Base-by-base conservation (phyloP, 345 rosid genomes). In the Eucalyptus regnans region DNA sequence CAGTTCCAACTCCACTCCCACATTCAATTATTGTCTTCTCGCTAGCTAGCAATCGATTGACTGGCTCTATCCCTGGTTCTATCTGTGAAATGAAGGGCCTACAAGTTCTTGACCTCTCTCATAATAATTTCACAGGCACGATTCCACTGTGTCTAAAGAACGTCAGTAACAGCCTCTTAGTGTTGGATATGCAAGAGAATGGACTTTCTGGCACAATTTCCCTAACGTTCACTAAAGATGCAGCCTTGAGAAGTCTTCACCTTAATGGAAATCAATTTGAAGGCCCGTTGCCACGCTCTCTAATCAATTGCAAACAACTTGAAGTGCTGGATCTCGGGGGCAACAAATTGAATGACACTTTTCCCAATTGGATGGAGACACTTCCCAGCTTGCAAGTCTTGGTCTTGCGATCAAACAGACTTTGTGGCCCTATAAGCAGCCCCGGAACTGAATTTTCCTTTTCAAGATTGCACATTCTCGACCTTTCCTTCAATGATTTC, bases 121-220 rank as follows among this genome's bases (percentile, higher is more conserved):
- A 85, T 33, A 89, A 90, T 9, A 33, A 56, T 66, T 81, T 92
- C 86, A 91, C 37, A 15, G 89, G 91, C 29, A 23, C 10, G 11
- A 86, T 92, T 56, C 93, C 92, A 8, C 56, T 41, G 6, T 92
- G 93, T 51, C 68, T 90, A 7, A 89, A 50, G 31, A 88, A 64
- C 46, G 62, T 90, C 27, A 90, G 44, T 16, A 17, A 33, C 43
- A 9, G 25, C 14, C 64, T 91, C 8, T 17, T 44, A 2, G 88
- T 88, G 33, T 27, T 92, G 85, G 71, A 91, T 86, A 33, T 92
- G 46, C 37, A 83, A 68, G 86, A 2, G 48, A 92, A 91, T 46
- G 79, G 31, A 43, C 50, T 92, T 27, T 43, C 33, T 20, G 90
- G 93, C 50, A 51, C n/a, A n/a, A 87, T 92, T 12, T 88, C 90